Evolutionary conservation across 2,329 filamentous ascomycete species (phyloP).

Genomic region (Trichocomaceae sp.): DNA sequence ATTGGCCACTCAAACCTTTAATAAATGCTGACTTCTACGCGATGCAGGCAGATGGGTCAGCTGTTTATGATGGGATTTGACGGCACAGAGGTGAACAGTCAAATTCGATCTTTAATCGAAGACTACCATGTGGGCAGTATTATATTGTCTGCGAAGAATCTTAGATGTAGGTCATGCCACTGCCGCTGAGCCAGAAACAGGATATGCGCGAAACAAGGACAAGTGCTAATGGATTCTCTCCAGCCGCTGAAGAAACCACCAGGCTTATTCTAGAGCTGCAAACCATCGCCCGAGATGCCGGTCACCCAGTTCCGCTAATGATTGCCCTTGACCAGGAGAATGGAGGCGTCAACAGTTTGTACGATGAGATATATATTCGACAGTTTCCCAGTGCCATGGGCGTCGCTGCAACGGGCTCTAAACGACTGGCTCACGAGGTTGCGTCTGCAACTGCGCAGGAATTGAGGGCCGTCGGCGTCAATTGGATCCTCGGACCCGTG

Average conservation of each 20-base stretch:
- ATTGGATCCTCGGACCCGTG: constrained; percentile 89
- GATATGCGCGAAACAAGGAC: not conserved
- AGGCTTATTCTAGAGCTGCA: constrained; percentile 84
- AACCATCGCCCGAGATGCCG: constrained; percentile 81
- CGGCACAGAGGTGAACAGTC: constrained; percentile 56
- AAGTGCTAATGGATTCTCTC: constrained; percentile 23
- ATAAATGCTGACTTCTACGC: constrained; percentile 50
- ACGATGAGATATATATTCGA: constrained; percentile 90
- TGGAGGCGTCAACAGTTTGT: constrained; percentile 93
- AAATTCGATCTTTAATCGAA: constrained; percentile 57
- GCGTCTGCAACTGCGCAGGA: constrained; percentile 91
- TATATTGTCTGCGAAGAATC: constrained; percentile 58
- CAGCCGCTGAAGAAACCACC: constrained; percentile 87
- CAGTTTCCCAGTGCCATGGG: constrained; percentile 98
- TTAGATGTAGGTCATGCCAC: constrained; percentile 54
- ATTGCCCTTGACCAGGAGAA: constrained; percentile 97
- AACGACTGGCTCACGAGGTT: constrained; percentile 78
- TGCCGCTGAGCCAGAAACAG: not conserved
- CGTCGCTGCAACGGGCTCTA: constrained; percentile 81
- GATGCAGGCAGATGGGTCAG: constrained; percentile 56
- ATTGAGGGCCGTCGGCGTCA: constrained; percentile 86
- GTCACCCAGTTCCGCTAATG: constrained; percentile 78
- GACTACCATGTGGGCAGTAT: constrained; percentile 79
- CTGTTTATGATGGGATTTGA: constrained; percentile 64
- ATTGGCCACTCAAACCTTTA: not conserved